Evolutionary conservation across 1,139 yeast species (phyloP), one percentile per base, ranked within the genome.

Genomic region (Candida sp.): DNA sequence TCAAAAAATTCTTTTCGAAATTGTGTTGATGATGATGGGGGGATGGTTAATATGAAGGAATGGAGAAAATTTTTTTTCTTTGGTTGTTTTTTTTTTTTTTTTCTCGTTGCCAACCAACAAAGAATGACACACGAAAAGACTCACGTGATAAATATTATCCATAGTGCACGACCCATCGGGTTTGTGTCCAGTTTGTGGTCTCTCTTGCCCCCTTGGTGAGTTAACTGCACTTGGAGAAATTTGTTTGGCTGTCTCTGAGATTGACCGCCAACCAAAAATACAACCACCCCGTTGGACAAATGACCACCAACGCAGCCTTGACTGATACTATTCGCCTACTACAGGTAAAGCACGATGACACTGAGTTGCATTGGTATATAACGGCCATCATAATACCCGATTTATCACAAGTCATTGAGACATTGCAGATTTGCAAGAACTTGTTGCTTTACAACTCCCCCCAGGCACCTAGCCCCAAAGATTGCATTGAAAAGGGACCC

Each of bases 341-440:
- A 28, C 77, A 72, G 53, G 30, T 43, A 1, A 54, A 49, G 1
- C 59, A 60, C 23, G 65, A 69, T n/a, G 72, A 71, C 48, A 56
- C 56, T 11, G 81, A 77, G 56, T 67, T 76, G 31, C 79, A 75
- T 51, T 77, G 81, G 82, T 67, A 72, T 40, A 64, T 70, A 12
- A 54, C 62, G 33, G 54, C 56, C 32, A 58, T 73, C 31, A 66
- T 75, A 12, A 55, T 58, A 17, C 78, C 77, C 3, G 80, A 76
- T 51, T 64, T 76, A 31, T 73, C 75, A 17, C 78, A 72, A 49
- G 63, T 77, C 17, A 62, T 72, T 2, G 81, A 77, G 51, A 73
- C 81, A 0, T 67, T 77, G 7, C 66, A 69, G 41, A 70, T 72
- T 25, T 75, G 80, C 52, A 66, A 70, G 41, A 73, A 75, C 53